Conservation (phyloP, 257 asterid genomes). For the Plectranthus barbatus region DNA sequence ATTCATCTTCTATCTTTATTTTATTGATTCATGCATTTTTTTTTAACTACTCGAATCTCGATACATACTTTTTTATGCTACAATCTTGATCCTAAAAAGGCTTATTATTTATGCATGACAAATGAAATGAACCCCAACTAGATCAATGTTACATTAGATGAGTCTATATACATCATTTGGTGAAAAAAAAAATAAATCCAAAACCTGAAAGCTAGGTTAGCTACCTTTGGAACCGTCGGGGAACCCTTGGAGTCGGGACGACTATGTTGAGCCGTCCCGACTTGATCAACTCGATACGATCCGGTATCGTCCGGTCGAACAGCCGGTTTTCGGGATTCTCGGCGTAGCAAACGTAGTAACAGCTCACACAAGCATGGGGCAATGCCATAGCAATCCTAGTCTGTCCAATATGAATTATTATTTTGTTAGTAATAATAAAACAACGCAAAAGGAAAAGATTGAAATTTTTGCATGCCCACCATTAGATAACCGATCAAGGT, state of each 20-base stretch:
- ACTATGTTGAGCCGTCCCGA: constrained; percentile 44
- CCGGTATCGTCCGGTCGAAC: constrained; percentile 57
- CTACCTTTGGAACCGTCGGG: constrained; percentile 50
- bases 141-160: neutral
- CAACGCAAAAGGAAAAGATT: neutral
- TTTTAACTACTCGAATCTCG: neutral
- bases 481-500: constrained; percentile 88
- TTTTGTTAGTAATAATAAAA: neutral
- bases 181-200: neutral
- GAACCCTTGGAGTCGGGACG: constrained; percentile 75
- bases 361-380: constrained; percentile 93
- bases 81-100: neutral
- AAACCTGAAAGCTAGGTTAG: neutral
- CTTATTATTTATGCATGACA: constrained; percentile 5
- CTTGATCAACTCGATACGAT: constrained; percentile 40
- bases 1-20: neutral
- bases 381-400: constrained; percentile 97
- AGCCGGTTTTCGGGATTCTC: constrained; percentile 75
- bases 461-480: constrained; percentile 37
- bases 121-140: neutral
- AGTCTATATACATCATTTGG: constrained; percentile 2
- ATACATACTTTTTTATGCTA: neutral
- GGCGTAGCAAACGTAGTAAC: constrained; percentile 92
- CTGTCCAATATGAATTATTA: constrained; percentile 23
- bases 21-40: neutral